A percentile compares a stretch with the other conserved stretches of the same genome.
Conservation (phyloP, 306 rosid genomes). For the Sesbania bispinosa region DNA sequence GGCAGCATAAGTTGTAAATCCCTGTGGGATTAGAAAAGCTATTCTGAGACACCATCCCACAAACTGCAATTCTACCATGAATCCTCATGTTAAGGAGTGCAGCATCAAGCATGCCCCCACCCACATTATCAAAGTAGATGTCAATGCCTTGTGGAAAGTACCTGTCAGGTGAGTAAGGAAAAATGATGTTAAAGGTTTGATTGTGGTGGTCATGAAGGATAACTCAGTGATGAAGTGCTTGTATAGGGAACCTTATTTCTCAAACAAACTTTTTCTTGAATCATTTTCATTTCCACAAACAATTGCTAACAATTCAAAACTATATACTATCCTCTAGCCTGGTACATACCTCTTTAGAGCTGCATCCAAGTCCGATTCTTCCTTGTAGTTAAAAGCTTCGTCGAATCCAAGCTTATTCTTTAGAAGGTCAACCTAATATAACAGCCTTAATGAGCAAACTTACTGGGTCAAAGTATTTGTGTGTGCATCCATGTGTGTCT, state of each 20-base stretch:
- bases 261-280: neutral
- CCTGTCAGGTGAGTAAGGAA: conserved; percentile 3
- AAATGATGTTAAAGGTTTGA: neutral
- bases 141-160: conserved; percentile 49
- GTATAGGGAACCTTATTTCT: neutral
- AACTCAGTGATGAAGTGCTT: neutral
- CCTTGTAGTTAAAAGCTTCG: conserved; percentile 51
- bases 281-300: neutral
- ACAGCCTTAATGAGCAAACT: neutral
- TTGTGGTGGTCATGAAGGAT: neutral
- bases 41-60: conserved; percentile 47
- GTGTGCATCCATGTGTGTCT: conserved; percentile 1
- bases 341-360: conserved; percentile 37
- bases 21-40: conserved; percentile 38
- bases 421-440: conserved; percentile 40
- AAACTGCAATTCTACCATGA: conserved; percentile 44
- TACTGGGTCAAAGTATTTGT: neutral
- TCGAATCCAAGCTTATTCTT: conserved; percentile 45
- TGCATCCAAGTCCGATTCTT: conserved; percentile 37
- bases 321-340: neutral
- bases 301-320: neutral
- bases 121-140: conserved; percentile 48
- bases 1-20: conserved; percentile 20
- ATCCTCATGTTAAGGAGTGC: conserved; percentile 43
- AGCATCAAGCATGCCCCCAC: conserved; percentile 45